These are phyloP conservation scores for Aspergillus sergii DNA, from an alignment of 2,329 filamentous ascomycete genomes.

Conservation along the genomic window DNA sequence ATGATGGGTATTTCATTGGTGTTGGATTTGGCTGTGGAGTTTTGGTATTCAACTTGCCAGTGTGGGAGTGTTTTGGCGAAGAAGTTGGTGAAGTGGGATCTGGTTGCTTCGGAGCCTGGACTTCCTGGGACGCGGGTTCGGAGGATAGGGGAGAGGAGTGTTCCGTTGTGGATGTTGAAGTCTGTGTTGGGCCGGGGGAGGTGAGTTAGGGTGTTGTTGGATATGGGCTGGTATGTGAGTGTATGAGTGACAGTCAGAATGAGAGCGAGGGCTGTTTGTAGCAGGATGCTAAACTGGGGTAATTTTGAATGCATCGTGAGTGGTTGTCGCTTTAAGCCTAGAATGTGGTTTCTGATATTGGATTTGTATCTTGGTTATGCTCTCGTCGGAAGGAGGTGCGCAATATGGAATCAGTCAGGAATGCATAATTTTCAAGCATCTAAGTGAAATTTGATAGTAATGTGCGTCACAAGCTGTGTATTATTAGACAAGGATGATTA, in stretches of 20 bases:
- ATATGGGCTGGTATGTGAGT: conserved; percentile 48
- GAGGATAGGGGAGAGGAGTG: conserved; percentile 80
- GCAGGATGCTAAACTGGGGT: background rate
- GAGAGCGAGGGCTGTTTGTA: background rate
- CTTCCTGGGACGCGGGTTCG: conserved; percentile 89
- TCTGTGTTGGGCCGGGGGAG: conserved; percentile 72
- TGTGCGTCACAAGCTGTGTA: fast-evolving
- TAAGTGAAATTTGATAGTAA: background rate
- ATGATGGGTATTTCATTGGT: conserved; percentile 73
- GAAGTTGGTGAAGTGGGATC: conserved; percentile 81
- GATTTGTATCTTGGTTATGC: too few species aligned
- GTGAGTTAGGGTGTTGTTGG: conserved; percentile 70
- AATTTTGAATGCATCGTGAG: background rate
- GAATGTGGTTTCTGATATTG: background rate
- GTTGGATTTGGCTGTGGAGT: conserved; percentile 66
- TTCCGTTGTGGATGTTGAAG: conserved; percentile 75
- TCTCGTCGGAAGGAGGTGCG: fast-evolving
- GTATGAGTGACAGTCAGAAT: too few species aligned
- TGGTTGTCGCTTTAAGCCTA: background rate
- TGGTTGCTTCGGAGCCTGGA: conserved; percentile 68
- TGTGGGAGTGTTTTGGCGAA: conserved; percentile 71
- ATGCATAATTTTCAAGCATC: too few species aligned
- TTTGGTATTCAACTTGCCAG: conserved; percentile 82
- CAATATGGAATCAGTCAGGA: fast-evolving
- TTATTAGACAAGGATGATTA: too few species aligned